Percentiles rank a stretch among this genome's conserved stretches.
phyloP scores from a whole-genome alignment of 768 basidiomycete species.

The Termitomyces sp. region DNA sequence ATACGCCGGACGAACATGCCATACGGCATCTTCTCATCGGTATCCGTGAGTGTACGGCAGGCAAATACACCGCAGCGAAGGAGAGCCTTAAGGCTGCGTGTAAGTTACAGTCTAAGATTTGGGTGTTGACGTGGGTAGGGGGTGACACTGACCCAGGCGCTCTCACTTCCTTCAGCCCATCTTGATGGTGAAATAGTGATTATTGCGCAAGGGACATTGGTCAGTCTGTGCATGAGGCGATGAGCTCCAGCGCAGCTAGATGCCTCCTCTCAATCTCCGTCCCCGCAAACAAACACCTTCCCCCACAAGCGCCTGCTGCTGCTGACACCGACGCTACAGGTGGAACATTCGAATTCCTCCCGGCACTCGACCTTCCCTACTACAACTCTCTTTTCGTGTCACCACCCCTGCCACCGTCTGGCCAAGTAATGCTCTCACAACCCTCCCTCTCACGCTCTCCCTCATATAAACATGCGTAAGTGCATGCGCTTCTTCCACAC shows the following conservation, averaged over 20 bases:
- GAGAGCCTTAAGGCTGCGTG: too few species aligned
- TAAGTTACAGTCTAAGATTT: too few species aligned
- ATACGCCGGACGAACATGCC: too few species aligned
- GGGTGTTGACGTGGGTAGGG: too few species aligned
- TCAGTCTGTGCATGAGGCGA: background rate
- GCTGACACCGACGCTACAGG: background rate
- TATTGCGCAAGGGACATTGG: background rate
- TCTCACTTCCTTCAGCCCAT: slow-evolving; percentile 17
- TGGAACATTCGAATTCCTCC: slow-evolving; percentile 5
- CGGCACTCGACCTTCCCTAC: background rate
- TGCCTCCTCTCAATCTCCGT: slow-evolving; percentile 3
- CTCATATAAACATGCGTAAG: slow-evolving; percentile 1
- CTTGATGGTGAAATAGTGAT: background rate
- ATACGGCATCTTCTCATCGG: too few species aligned
- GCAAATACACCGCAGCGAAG: too few species aligned
- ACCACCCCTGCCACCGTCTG: background rate
- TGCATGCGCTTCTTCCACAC: too few species aligned
- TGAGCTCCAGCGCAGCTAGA: background rate
- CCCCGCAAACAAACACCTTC: background rate
- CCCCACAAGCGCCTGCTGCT: background rate
- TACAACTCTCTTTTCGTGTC: slow-evolving; percentile 3
- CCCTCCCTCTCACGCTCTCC: slow-evolving; percentile 15
- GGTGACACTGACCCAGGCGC: slow-evolving; percentile 34
- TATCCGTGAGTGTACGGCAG: too few species aligned
- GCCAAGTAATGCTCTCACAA: slow-evolving; percentile 19